Evolutionary conservation across 371 early-diverging fungal species (phyloP).

Genomic region (Chytridium lagenaria): DNA sequence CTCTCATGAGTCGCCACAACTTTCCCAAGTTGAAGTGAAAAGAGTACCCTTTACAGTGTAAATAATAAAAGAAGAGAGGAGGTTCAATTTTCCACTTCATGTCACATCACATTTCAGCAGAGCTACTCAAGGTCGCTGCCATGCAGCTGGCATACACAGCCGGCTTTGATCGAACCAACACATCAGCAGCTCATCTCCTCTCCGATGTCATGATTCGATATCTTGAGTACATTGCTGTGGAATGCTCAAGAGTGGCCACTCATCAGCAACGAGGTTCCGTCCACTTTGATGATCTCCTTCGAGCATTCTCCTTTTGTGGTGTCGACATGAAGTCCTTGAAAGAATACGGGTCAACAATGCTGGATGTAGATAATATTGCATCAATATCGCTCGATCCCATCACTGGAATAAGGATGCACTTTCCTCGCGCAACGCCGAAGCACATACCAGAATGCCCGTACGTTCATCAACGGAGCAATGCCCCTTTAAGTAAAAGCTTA

Average conservation of each 20-base stretch:
- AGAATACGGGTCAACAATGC: slow-evolving; percentile 22
- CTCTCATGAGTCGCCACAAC: neutral
- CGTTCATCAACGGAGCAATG: neutral
- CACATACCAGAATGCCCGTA: neutral
- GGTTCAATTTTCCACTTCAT: neutral
- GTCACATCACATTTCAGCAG: neutral
- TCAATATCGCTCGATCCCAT: neutral
- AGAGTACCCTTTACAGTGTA: neutral
- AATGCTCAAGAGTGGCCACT: neutral
- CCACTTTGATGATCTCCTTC: slow-evolving; percentile 32
- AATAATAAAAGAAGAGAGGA: neutral
- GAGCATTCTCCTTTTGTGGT: slow-evolving; percentile 16
- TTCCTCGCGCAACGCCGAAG: neutral
- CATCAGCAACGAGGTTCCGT: slow-evolving; percentile 24
- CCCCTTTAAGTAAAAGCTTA: neutral
- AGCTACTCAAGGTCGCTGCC: neutral
- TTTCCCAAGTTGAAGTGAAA: neutral
- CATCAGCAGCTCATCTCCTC: slow-evolving; percentile 24
- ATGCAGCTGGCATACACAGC: slow-evolving; percentile 13
- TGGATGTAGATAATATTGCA: neutral
- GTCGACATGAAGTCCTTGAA: slow-evolving; percentile 22
- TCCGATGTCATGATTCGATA: slow-evolving; percentile 29
- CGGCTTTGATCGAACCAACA: slow-evolving; percentile 32
- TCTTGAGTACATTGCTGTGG: slow-evolving; percentile 23
- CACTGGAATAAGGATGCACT: neutral